These are phyloP conservation scores for Hymenoscyphus occultus DNA, from an alignment of 2,329 filamentous ascomycete species.

Conservation along the genomic window DNA sequence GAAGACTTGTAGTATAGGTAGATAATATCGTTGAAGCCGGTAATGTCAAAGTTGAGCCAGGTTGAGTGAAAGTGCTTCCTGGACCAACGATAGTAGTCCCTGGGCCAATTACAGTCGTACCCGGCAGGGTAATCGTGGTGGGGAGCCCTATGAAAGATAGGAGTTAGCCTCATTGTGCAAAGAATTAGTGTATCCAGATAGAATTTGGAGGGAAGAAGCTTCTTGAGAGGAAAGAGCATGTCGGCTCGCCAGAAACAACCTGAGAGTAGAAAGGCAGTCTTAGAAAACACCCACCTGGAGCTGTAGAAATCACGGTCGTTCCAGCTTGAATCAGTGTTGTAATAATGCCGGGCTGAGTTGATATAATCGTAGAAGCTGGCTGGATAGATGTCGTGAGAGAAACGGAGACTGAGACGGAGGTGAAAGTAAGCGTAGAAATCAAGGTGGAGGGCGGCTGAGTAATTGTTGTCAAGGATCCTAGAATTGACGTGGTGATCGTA, in stretches of 20 bases:
- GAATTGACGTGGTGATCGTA: slow-evolving; percentile 9
- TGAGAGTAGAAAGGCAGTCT: too few relatives aligned
- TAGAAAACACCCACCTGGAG: not conserved
- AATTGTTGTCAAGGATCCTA: slow-evolving; percentile 15
- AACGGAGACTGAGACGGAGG: not conserved
- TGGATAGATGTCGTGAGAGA: not conserved
- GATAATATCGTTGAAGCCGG: slow-evolving; percentile 9
- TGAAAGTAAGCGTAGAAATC: slow-evolving; percentile 2
- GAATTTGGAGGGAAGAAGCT: too few relatives aligned
- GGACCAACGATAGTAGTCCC: slow-evolving; percentile 14
- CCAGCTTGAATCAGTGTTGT: slow-evolving; percentile 13
- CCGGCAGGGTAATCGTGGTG: slow-evolving; percentile 4
- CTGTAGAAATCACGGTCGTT: slow-evolving; percentile 18
- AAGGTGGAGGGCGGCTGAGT: slow-evolving; percentile 13
- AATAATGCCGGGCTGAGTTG: slow-evolving; percentile 5
- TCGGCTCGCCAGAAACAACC: too few relatives aligned
- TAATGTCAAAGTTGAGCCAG: slow-evolving; percentile 11
- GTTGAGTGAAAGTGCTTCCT: slow-evolving; percentile 13
- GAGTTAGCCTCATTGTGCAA: too few relatives aligned
- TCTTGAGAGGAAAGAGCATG: too few relatives aligned
- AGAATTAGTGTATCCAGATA: too few relatives aligned
- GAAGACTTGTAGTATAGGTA: slow-evolving; percentile 9
- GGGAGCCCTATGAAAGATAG: not conserved
- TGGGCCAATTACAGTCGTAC: not conserved
- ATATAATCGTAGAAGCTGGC: slow-evolving; percentile 7